Percentiles rank a stretch among this genome's conserved stretches.
Conservation (phyloP, 352 stramenopile genomes). For the Phytopythium boreale region DNA sequence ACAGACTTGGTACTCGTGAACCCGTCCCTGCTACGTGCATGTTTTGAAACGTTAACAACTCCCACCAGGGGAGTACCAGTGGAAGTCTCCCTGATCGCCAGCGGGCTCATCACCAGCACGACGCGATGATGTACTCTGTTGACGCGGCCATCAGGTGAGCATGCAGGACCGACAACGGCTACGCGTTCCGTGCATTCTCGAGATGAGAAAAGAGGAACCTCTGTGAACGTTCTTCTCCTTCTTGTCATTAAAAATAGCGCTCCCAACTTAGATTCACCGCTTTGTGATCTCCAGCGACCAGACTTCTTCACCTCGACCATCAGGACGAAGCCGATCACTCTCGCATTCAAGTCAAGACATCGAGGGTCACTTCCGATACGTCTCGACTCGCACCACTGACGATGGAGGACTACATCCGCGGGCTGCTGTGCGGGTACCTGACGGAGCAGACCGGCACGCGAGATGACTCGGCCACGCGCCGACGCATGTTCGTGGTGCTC, state of each 20-base stretch:
- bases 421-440: conserved; percentile 63
- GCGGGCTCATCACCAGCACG: not conserved
- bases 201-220: not conserved
- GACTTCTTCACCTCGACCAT: not conserved
- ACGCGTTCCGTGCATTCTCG: not conserved
- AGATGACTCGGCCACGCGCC: conserved; percentile 39
- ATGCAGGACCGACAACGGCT: not conserved
- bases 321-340: not conserved
- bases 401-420: conserved; percentile 80
- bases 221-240: not conserved
- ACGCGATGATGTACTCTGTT: too few relatives aligned
- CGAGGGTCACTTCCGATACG: not conserved
- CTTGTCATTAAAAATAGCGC: not conserved
- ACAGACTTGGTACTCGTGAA: too few relatives aligned
- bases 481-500: conserved; percentile 67
- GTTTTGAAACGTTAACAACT: too few relatives aligned
- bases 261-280: not conserved
- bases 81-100: too few relatives aligned
- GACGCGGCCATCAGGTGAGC: not conserved
- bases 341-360: not conserved
- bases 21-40: too few relatives aligned
- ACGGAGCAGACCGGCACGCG: conserved; percentile 51
- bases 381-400: not conserved
- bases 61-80: too few relatives aligned
- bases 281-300: not conserved